Evolutionary conservation across 2,329 filamentous ascomycete genomes (phyloP), one percentile per base, ranked within the genome.

Genomic region (Trichoderma koningiopsis): DNA sequence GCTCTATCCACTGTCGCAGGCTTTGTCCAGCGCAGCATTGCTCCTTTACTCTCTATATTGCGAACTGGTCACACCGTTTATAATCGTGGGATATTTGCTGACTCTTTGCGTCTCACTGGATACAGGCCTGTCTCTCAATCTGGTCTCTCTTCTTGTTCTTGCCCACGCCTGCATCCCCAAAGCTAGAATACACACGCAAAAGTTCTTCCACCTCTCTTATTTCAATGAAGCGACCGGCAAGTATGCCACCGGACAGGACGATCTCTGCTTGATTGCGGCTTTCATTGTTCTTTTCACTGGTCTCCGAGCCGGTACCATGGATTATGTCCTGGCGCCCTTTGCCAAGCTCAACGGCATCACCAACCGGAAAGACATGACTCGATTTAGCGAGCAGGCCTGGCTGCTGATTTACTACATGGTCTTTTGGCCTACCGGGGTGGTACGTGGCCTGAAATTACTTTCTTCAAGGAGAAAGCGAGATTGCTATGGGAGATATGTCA

Each of bases 321-420:
- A 97, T 78, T 96, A 97, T 82, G 76, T 96, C 14, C 85, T 98
- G 63, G 88, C 89, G 24, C 96, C 95, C 7, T 81, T 96, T 68
- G 94, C 92, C 55, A 89, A 88, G 72, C 82, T 84, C 59, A 86
- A 87, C 72, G 95, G 95, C 43, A 87, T 97, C 74, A 86, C 86
- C 74, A 92, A 91, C 77, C 85, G 84, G 77, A 97, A 97, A 82
- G 88, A 89, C 58, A 83, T 91, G 70, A 88, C 92, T 60, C 88
- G 96, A 70, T 97, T 98, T 81, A 93, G 93, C 71, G 96, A 99
- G 82, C 96, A 99, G 82, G 93, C 91, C 58, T 98, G 95, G 93
- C 85, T 97, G 77, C 82, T 96, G 68, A 80, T 96, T 56, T 98
- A 97, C 82, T 95, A 95, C 79, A 83, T 83, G 57, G 83, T 90